Base-by-base conservation (phyloP, 768 basidiomycete genomes). In the Boletus patriciae region DNA sequence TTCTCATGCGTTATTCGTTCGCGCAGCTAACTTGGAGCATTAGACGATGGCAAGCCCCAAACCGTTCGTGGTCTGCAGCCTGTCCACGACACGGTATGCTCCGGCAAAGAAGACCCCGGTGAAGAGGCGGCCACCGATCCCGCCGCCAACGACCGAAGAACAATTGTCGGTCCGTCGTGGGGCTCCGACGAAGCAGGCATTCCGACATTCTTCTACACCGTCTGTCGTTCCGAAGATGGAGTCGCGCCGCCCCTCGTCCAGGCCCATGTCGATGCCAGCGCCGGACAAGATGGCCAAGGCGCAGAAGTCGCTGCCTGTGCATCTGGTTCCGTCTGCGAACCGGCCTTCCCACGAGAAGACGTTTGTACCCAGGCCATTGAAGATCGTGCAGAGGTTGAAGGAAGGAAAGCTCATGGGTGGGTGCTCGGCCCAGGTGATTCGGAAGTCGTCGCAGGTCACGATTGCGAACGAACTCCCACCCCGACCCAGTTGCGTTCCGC, bases 61-160 rank as follows among this genome's bases (percentile, higher is more conserved):
- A n/a, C 52, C 57, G 6, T 66, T 66, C 18, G 61, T 63, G 21
- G 61, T 65, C 8, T 18, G 29, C 9, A 46, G 49, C 11, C 1
- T 58, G 0, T 15, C 31, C 23, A 46, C 52, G n/a, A 53, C 52
- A 19, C 44, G 61, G 4, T 44, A 50, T 5, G 43, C 42, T 12
- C 33, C 41, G 10, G 18, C 50, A 2, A 57, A 18, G 19, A 53
- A 33, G 13, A 3, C 47, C 0, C 21, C 38, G 0, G 3, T 19
- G 7, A 19, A 21, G 34, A 37, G 9, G 42, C 25, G 2, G 16
- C 21, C 38, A 6, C 36, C 16, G 6, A 33, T 43, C 29, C 10
- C 7, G 2, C 13, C 13, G 6, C 18, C 16, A 9, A 4, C 8
- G 8, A 16, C 7, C 21, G 34, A 33, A 18, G 34, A 46, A 19